A percentile compares a stretch with the other conserved stretches of the same genome.
Conservation (phyloP, 2,329 filamentous ascomycete genomes). For the Aspergillus versicolor region DNA sequence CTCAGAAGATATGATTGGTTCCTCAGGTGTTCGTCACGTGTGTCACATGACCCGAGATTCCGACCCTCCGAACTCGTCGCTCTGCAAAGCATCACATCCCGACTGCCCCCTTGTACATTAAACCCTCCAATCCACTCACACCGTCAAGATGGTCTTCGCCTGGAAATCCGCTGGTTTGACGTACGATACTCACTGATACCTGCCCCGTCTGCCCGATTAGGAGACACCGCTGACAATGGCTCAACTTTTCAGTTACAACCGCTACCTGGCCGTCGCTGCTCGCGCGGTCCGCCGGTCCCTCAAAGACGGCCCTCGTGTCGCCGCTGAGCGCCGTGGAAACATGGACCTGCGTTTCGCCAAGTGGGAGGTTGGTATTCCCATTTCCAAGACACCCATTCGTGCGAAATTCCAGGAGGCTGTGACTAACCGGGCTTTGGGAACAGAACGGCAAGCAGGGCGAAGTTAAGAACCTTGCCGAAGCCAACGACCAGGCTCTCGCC, state of each 20-base stretch:
- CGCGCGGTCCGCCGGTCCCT: conserved; percentile 93
- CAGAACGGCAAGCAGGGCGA: conserved; percentile 98
- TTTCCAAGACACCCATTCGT: neutral
- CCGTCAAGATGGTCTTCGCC: conserved; percentile 83
- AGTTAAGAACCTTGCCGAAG: conserved; percentile 65
- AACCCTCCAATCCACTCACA: conserved; percentile 28
- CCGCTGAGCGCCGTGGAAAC: conserved; percentile 84
- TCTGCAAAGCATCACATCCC: conserved; percentile 32
- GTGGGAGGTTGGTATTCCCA: conserved; percentile 77
- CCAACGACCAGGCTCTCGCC: conserved; percentile 51
- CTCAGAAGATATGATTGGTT: neutral
- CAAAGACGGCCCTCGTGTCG: conserved; percentile 89
- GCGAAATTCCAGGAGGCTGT: conserved; percentile 6
- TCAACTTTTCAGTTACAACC: conserved; percentile 81
- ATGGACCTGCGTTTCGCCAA: conserved; percentile 87
- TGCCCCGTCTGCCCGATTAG: conserved; percentile 1
- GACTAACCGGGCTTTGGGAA: conserved; percentile 34
- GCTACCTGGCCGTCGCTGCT: conserved; percentile 93
- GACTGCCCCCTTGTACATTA: conserved; percentile 27
- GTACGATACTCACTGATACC: conserved; percentile 57
- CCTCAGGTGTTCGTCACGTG: conserved; percentile 23
- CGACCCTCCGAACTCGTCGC: conserved; percentile 37
- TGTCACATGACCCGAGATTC: conserved; percentile 27
- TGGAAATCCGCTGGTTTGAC: conserved; percentile 98
- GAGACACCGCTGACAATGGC: conserved; percentile 22